A percentile compares a stretch with the other conserved stretches of the same genome.
These are phyloP conservation scores for Gryganskiella cystojenkinii DNA, from an alignment of 192 early-diverging fungal genomes.

Conservation along the genomic window DNA sequence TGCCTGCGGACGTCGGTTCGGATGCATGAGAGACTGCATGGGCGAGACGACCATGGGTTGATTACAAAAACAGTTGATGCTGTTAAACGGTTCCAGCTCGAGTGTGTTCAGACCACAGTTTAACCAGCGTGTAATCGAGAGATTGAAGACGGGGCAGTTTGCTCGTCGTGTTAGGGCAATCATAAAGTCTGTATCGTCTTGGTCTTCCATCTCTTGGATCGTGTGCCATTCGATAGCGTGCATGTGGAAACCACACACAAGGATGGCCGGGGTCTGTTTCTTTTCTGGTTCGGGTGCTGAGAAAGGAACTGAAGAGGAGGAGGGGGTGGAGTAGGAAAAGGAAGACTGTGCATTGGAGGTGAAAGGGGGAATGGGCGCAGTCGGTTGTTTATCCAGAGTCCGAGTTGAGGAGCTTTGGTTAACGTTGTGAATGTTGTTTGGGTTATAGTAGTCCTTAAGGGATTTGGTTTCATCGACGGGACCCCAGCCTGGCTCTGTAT, in stretches of 20 bases:
- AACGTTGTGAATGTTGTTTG: conserved; percentile 4
- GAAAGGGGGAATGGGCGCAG: not conserved
- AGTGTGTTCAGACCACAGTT: conserved; percentile 10
- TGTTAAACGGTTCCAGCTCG: conserved; percentile 21
- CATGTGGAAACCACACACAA: conserved; percentile 51
- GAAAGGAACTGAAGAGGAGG: too few relatives aligned
- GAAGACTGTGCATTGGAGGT: too few relatives aligned
- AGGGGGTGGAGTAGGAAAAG: too few relatives aligned
- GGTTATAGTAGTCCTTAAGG: conserved; percentile 10
- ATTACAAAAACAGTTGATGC: conserved; percentile 20
- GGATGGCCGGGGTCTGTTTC: not conserved
- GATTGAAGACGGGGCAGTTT: conserved; percentile 33
- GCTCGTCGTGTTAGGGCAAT: conserved; percentile 17
- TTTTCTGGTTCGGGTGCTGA: too few relatives aligned
- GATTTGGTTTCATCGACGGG: not conserved
- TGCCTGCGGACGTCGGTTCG: not conserved
- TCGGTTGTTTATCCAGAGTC: not conserved
- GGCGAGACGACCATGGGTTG: conserved; percentile 19
- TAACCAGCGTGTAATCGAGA: conserved; percentile 39
- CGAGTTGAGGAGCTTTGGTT: not conserved
- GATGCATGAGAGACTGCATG: not conserved
- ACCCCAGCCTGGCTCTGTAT: not conserved
- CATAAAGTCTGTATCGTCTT: not conserved
- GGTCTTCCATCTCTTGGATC: conserved; percentile 3
- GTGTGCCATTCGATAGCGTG: conserved; percentile 43